Evolutionary conservation across 169 alveolate species (phyloP).

Genomic region (Perkinsus olseni): DNA sequence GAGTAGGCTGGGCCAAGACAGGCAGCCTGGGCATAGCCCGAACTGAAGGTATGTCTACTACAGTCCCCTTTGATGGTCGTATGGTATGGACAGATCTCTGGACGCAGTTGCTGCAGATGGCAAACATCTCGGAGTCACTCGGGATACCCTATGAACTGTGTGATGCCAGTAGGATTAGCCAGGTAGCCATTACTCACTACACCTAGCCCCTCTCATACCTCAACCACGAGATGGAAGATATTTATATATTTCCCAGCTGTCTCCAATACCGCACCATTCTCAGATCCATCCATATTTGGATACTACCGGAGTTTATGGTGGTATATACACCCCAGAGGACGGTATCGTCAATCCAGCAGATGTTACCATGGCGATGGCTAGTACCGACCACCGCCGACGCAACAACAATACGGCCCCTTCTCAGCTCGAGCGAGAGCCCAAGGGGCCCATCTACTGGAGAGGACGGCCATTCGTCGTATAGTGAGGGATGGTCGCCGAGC

Average conservation of each 20-base stretch:
- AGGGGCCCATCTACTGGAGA: background rate
- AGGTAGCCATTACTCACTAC: background rate
- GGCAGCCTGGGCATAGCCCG: background rate
- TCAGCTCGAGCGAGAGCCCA: background rate
- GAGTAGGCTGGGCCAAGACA: background rate
- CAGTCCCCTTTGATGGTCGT: background rate
- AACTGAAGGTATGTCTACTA: background rate
- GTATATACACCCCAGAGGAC: constrained; percentile 1
- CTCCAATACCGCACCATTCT: background rate
- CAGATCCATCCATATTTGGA: background rate
- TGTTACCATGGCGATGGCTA: constrained; percentile 11
- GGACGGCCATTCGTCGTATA: background rate
- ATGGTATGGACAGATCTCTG: background rate
- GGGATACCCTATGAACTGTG: background rate
- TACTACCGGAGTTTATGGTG: background rate
- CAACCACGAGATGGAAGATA: background rate
- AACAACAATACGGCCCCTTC: background rate
- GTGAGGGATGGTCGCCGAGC: background rate
- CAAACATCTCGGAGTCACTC: background rate
- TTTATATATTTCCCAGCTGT: background rate
- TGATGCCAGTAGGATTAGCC: background rate
- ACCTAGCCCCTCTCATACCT: no score
- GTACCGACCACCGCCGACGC: background rate
- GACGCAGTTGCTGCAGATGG: background rate
- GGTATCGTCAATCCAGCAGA: constrained; percentile 21